phyloP scores from a whole-genome alignment of 306 rosid genomes.

The Lupinus albus region DNA sequence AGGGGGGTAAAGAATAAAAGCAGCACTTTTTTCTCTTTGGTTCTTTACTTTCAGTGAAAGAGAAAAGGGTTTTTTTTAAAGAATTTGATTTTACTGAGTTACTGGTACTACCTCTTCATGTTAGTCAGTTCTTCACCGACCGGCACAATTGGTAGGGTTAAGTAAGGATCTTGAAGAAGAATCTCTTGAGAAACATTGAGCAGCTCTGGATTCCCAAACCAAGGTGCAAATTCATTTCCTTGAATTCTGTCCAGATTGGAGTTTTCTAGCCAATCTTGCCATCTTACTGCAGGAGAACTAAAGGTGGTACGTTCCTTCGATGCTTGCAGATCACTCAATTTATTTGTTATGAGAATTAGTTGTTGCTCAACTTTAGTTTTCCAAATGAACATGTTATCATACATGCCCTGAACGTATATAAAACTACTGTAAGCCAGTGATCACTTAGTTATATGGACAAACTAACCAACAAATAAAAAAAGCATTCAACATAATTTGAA shows the following conservation, averaged over 20 bases:
- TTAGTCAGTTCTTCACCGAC: conserved; percentile 48
- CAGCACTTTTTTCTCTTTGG: background rate
- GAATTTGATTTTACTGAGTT: background rate
- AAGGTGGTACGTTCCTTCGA: conserved; percentile 46
- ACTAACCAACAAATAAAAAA: conserved; percentile 8
- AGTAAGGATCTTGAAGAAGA: conserved; percentile 47
- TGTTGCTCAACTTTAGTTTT: conserved; percentile 71
- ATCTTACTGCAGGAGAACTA: conserved; percentile 62
- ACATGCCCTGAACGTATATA: conserved; percentile 58
- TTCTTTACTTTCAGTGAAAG: background rate
- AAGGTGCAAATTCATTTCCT: conserved; percentile 62
- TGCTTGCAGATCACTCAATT: conserved; percentile 55
- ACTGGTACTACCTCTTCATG: conserved; percentile 54
- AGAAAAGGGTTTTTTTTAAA: background rate
- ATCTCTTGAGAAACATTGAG: conserved; percentile 51
- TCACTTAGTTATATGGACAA: conserved; percentile 2
- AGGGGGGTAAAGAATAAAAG: conserved; percentile 13
- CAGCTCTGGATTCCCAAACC: conserved; percentile 61
- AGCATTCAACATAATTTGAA: conserved; percentile 8
- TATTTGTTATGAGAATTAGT: conserved; percentile 55
- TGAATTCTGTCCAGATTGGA: conserved; percentile 53
- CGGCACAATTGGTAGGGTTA: conserved; percentile 46
- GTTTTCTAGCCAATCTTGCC: conserved; percentile 80
- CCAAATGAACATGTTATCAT: conserved; percentile 64
- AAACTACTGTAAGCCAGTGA: conserved; percentile 30